Evolutionary conservation across 2,329 filamentous ascomycete genomes (phyloP).

Genomic region (Macroventuria anomochaeta): DNA sequence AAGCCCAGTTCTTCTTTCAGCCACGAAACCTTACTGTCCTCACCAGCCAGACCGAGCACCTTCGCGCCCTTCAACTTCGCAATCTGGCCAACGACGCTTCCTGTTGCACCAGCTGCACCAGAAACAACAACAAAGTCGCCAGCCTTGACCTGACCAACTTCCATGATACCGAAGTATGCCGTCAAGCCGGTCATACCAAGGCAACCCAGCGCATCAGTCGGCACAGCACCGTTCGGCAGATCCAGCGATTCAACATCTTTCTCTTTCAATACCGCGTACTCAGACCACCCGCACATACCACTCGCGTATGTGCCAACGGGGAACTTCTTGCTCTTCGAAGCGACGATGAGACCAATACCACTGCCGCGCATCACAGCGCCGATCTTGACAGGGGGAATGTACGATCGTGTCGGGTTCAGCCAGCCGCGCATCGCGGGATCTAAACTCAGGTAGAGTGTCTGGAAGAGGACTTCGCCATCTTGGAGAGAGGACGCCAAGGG

Average conservation of each 20-base stretch:
- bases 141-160: slow-evolving; percentile 70
- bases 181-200: slow-evolving; percentile 74
- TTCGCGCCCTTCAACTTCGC: slow-evolving; percentile 70
- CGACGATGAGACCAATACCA: slow-evolving; percentile 67
- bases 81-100: slow-evolving; percentile 78
- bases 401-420: slow-evolving; percentile 66
- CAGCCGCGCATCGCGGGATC: slow-evolving; percentile 80
- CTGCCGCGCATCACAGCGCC: slow-evolving; percentile 72
- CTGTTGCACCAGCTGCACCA: slow-evolving; percentile 79
- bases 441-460: slow-evolving; percentile 69
- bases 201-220: slow-evolving; percentile 61
- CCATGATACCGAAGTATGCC: slow-evolving; percentile 75
- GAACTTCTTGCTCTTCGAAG: slow-evolving; percentile 62
- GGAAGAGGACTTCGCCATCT: slow-evolving; percentile 68
- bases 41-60: slow-evolving; percentile 61
- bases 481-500: slow-evolving; percentile 58
- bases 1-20: slow-evolving; percentile 62
- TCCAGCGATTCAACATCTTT: slow-evolving; percentile 56
- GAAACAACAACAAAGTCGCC: slow-evolving; percentile 80
- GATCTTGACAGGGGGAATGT: slow-evolving; percentile 71
- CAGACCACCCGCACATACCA: slow-evolving; percentile 66
- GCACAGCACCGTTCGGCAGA: slow-evolving; percentile 55
- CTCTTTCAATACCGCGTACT: slow-evolving; percentile 66
- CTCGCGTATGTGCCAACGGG: slow-evolving; percentile 65
- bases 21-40: slow-evolving; percentile 61